These are phyloP conservation scores for Fusarium duplospermum DNA, from an alignment of 2,329 filamentous ascomycete species.

Conservation along the genomic window DNA sequence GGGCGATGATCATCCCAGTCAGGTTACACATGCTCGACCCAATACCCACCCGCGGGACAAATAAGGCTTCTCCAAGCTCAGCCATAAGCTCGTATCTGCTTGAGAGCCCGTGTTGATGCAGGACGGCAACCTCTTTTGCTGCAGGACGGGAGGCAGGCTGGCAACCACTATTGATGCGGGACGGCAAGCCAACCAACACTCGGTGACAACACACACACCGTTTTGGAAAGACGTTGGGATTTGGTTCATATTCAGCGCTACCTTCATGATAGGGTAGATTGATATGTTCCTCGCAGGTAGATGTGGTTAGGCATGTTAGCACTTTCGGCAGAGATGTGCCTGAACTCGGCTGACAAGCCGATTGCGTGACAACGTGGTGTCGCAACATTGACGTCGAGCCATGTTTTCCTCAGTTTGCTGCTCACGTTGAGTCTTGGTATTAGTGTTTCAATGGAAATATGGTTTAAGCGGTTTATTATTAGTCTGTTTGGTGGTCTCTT, in stretches of 20 bases:
- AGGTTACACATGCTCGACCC: not conserved
- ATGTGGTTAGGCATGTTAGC: not conserved
- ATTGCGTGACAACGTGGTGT: not conserved
- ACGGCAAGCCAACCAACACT: not conserved
- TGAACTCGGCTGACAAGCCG: not conserved
- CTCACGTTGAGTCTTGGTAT: not conserved
- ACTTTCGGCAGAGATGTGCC: not conserved
- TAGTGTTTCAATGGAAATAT: not conserved
- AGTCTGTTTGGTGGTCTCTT: not conserved
- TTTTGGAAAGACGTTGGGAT: not conserved
- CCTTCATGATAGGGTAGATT: not conserved
- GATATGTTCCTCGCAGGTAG: not conserved
- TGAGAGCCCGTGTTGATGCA: constrained; percentile 30
- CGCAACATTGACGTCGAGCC: not conserved
- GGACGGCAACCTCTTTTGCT: constrained; percentile 35
- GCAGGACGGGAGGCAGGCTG: not conserved
- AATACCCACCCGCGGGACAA: constrained; percentile 5
- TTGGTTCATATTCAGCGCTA: not conserved
- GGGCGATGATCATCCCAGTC: not conserved
- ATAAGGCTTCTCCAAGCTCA: constrained; percentile 10
- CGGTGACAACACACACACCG: not conserved
- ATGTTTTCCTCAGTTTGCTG: not conserved
- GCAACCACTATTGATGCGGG: not conserved
- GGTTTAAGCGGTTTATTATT: not conserved
- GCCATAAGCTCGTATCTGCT: constrained; percentile 38